These are phyloP conservation scores for Leptodermis oblonga DNA, from an alignment of 257 asterid genomes.

Conservation along the genomic window DNA sequence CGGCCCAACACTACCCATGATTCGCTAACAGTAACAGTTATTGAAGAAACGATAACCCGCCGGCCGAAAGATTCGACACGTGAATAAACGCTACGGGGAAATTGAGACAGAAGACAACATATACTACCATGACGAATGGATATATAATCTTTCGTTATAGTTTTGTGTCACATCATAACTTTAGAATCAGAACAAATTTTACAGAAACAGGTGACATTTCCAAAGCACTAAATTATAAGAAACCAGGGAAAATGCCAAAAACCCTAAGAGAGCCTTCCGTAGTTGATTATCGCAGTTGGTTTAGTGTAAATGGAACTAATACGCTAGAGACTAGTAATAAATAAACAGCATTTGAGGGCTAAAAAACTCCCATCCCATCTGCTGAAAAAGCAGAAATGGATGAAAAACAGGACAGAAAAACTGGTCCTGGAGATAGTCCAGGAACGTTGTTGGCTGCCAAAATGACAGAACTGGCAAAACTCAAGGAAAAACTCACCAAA, in stretches of 20 bases:
- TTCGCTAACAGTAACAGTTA: too few species aligned
- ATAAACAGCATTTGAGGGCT: not conserved
- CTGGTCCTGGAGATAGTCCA: conserved; percentile 6
- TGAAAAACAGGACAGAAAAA: not conserved
- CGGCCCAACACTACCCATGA: too few species aligned
- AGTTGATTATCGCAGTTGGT: not conserved
- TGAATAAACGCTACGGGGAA: not conserved
- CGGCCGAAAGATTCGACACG: not conserved
- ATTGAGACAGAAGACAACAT: not conserved
- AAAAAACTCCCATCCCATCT: not conserved
- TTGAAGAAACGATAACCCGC: not conserved
- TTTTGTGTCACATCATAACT: conserved; percentile 2
- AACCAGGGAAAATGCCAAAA: not conserved
- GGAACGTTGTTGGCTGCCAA: conserved; percentile 14
- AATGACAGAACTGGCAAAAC: conserved; percentile 32
- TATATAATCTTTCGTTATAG: not conserved
- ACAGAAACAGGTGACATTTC: not conserved
- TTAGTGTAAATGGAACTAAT: not conserved
- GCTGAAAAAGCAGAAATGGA: conserved; percentile 12
- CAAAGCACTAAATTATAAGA: conserved; percentile 1
- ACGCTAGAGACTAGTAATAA: not conserved
- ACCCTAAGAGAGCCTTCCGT: not conserved
- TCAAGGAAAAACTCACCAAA: conserved; percentile 36
- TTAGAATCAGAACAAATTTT: not conserved
- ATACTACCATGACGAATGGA: not conserved